Evolutionary conservation across 164 flowering plant genomes (phyloP), one percentile per base, ranked within the genome.

Genomic region (Protea cynaroides): DNA sequence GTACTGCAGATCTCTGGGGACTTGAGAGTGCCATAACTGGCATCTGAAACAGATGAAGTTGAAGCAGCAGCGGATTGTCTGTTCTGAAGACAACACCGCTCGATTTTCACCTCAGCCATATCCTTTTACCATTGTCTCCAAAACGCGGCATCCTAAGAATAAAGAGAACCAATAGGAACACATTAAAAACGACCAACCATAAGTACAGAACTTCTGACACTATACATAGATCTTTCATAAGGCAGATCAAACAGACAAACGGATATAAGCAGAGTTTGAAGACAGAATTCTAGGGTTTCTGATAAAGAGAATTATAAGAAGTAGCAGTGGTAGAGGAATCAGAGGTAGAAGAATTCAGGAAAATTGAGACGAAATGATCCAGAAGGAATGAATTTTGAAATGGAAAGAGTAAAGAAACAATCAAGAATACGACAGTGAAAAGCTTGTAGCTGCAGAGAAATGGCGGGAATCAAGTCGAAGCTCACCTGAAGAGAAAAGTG

Each of bases 21-120:
- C 83, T 79, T 85, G 38, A 75, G 59, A 47, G 75, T 61, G 69
- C 82, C 74, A 18, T 77, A 79, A 71, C 91, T 84, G 14, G 82
- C 88, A 51, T 90, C 95, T 0, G 96, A 89, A 54, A 75, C 66
- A 13, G 97, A 87, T 15, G 96, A 83, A 74, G 88, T 82, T 14
- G 91, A 87, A 64, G 84, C 83, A n/a, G 88, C 80, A 0, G 79
- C 80, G 1, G 80, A 74, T 69, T 88, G 92, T 72, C 80, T 86
- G 69, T 88, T 87, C 85, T 87, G 94, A 25, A 84, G 71, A 75
- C 93, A 92, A 62, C 68, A 61, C 66, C 71, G 79, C 72, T 85
- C 89, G 14, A 61, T 22, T 68, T 79, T 81, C 72, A 63, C 61
- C 65, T 72, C 82, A 46, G 24, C 84, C 88, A 82, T 84, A 65